Conservation (phyloP, 1,284 basidiomycete species). For the Boletus smithii region DNA sequence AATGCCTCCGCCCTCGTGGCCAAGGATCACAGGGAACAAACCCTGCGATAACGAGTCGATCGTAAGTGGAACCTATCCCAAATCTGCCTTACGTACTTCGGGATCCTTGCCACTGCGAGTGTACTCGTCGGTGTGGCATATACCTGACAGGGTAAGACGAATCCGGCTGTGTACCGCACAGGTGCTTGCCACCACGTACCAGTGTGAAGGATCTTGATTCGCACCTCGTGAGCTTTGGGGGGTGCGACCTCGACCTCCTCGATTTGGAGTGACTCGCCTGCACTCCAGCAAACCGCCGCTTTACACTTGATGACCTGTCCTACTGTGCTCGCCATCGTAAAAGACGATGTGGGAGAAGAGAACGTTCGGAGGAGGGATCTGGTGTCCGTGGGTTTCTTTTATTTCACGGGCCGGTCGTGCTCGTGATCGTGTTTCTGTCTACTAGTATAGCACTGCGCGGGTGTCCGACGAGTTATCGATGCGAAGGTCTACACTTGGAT, state of each 20-base stretch:
- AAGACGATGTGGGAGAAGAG: constrained; percentile 13
- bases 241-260: constrained; percentile 94
- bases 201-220: constrained; percentile 88
- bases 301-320: constrained; percentile 88
- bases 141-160: constrained; percentile 48
- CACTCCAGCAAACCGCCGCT: constrained; percentile 95
- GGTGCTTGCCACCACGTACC: constrained; percentile 44
- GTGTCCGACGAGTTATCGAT: no score
- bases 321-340: constrained; percentile 59
- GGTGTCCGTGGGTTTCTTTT: constrained; percentile 1
- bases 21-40: constrained; percentile 91
- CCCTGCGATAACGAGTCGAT: constrained; percentile 49
- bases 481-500: no score
- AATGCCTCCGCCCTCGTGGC: constrained; percentile 86
- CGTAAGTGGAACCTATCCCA: not conserved
- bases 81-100: constrained; percentile 54
- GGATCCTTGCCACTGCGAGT: constrained; percentile 95
- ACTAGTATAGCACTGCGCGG: no score
- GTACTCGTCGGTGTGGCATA: constrained; percentile 98
- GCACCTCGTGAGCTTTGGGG: constrained; percentile 87
- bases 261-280: constrained; percentile 83
- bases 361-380: not conserved
- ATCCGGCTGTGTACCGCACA: constrained; percentile 6
- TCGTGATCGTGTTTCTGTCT: no score
- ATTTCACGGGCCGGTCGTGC: not conserved